Evolutionary conservation across 768 basidiomycete species (phyloP).

Genomic region (Leucosporidium yakuticum): DNA sequence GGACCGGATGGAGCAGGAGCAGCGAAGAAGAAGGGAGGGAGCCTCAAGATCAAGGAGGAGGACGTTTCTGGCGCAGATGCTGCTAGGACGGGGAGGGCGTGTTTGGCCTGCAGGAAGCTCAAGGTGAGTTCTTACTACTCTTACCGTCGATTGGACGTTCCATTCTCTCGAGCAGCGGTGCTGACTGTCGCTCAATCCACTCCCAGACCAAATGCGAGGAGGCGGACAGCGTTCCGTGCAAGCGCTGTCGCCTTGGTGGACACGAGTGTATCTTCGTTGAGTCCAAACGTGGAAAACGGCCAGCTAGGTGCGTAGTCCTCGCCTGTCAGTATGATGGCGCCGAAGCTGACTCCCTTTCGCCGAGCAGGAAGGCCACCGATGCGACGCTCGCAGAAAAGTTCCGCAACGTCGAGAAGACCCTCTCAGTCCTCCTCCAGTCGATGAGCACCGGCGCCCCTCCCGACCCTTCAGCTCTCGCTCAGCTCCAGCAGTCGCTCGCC

Average conservation of each 20-base stretch:
- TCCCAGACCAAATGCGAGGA: slow-evolving; percentile 23
- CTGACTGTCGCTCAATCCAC: background rate
- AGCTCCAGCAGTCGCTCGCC: slow-evolving; percentile 17
- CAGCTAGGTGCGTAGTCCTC: background rate
- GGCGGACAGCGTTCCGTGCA: slow-evolving; percentile 23
- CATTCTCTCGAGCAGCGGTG: background rate
- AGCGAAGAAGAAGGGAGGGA: too few species aligned
- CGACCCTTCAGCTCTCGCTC: slow-evolving; percentile 2
- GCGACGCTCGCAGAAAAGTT: slow-evolving; percentile 17
- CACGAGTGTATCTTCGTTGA: slow-evolving; percentile 29
- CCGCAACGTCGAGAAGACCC: slow-evolving; percentile 12
- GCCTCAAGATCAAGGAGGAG: too few species aligned
- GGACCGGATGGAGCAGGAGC: too few species aligned
- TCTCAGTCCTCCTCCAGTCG: slow-evolving; percentile 23
- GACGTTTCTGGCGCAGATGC: too few species aligned
- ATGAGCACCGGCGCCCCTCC: slow-evolving; percentile 21
- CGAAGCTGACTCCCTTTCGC: background rate
- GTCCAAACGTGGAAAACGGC: slow-evolving; percentile 24
- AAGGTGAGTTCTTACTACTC: slow-evolving; percentile 7
- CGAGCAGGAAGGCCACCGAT: slow-evolving; percentile 1
- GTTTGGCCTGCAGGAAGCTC: slow-evolving; percentile 24
- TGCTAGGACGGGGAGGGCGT: slow-evolving; percentile 15
- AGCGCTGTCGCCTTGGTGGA: slow-evolving; percentile 15
- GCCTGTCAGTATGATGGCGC: too few species aligned
- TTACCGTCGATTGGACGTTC: background rate